Evolutionary conservation across 2,329 filamentous ascomycete genomes (phyloP).

Genomic region (Dryadomyces quercus-mongolicae): DNA sequence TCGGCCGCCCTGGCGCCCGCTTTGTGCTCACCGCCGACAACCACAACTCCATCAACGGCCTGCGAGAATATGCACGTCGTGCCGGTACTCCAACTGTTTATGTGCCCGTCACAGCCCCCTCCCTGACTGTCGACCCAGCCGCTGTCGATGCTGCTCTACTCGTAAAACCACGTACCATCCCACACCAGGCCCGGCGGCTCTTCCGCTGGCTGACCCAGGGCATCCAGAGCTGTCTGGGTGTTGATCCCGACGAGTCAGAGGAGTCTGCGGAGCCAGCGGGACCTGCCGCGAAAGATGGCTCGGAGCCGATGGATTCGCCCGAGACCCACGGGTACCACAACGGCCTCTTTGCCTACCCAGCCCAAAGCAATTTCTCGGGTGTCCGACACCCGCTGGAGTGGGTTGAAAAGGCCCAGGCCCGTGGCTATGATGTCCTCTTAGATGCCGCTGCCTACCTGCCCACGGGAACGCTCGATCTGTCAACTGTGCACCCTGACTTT

Average conservation of each 20-base stretch:
- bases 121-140: conserved; percentile 18
- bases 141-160: conserved; percentile 16
- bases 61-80: conserved; percentile 23
- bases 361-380: conserved; percentile 32
- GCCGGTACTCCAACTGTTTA: conserved; percentile 17
- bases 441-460: conserved; percentile 28
- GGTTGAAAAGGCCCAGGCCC: conserved; percentile 21
- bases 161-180: background rate
- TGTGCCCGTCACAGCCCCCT: conserved; percentile 16
- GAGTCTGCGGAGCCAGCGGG: background rate
- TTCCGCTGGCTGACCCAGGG: background rate
- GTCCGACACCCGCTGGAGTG: conserved; percentile 27
- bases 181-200: background rate
- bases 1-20: conserved; percentile 10
- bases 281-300: too few relatives aligned
- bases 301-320: too few relatives aligned
- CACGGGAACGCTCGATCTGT: conserved; percentile 22
- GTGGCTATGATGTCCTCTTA: conserved; percentile 27
- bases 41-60: conserved; percentile 28
- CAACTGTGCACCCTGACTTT: conserved; percentile 23
- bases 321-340: conserved; percentile 8
- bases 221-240: background rate
- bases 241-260: background rate
- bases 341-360: conserved; percentile 31
- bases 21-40: conserved; percentile 27